Evolutionary conservation across 768 basidiomycete species (phyloP), one percentile per base, ranked within the genome.

Genomic region (Russula virescens): DNA sequence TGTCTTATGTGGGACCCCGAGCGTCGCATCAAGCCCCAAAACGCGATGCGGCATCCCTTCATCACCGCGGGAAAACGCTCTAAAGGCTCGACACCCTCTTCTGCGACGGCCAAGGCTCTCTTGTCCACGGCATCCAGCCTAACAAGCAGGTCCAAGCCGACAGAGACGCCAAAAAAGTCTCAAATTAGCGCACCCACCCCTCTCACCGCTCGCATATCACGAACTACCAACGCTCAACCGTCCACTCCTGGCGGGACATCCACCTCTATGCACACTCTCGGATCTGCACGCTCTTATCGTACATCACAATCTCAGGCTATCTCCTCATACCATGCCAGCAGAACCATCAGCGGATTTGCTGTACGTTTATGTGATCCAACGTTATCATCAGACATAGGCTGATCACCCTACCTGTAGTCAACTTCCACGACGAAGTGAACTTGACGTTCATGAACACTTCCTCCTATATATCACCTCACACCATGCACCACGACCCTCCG

Each of bases 1-100:
- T 99, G 97, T 75, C 80, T 99, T n/a, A 81, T 91, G 31, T 99
- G 95, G 95, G 97, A 99, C 76, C 97, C 97, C 10, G 96, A 98
- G 69, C 84, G 91, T 55, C 84, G 97, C 35, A 81, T 99, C 72
- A 98, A 97, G 73, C 96, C 96, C 5, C 89, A 94, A 68, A 83
- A 89, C 11, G 96, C 96, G 0, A 74, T 98, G 77, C 85, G 94
- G 25, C 96, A 98, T 75, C 89, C 91, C 13, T 98, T 94, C 76
- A 80, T 97, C 62, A 78, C 86, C 21, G 82, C 84, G 26, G 84
- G 89, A 53, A 72, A 73, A 61, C 82, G 81, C 58, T 66, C 74
- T 21, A 87, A 83, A 71, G 70, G 77, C 8, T 71, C 77, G 16
- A 75, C 73, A 28, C 63, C 80, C 5, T 77, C 73, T 2, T 71